Evolutionary conservation across 495 filamentous ascomycete species (phyloP), one percentile per base, ranked within the genome.

Genomic region (Talaromyces wortmannii): DNA sequence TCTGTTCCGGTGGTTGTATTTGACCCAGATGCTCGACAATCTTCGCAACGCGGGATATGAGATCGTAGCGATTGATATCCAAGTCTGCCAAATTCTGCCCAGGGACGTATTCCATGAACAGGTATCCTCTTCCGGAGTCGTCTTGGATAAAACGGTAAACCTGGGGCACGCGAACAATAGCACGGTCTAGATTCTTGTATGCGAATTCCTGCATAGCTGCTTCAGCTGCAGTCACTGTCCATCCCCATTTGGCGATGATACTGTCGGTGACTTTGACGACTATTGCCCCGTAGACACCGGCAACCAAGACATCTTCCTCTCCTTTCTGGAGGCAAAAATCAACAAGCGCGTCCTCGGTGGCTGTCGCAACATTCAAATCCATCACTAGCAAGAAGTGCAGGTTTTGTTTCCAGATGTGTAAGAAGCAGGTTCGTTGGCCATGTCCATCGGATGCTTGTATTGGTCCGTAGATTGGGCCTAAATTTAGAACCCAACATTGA

Each of bases 211-310:
- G 53, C 31, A 51, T 57, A 7, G 16, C 50, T 49, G 56, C 50
- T 50, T 59, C 55, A 53, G 58, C 49, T 15, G 52, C 49, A 51
- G 48, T 53, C 16, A 46, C 54, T 13, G 49, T 51, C 49, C 49
- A 51, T 43, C 52, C 57, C 51, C 56, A 55, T 45, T 58, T 58
- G 12, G 53, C 50, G 6, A 55, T 45, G 16, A 58, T 58, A 5
- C 0, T 55, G 16, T 49, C 29, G 0, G 50, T 40, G 33, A 54
- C 31, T 50, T 56, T 54, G 45, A 62, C 55, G 40, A 58, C 23
- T 60, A 40, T 51, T 51, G 49, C 49, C 13, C 49, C 49, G 12
- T 33, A 4, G 31, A 51, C 18, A 13, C 16, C 49, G 8, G 49
- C 49, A 13, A 51, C 49, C 32, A 51, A 42, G 4, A 31, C 49